A percentile compares a stretch with the other conserved stretches of the same genome.
Evolutionary conservation across 305 asterid species (phyloP).

Genomic region (Fraxinus sp.): DNA sequence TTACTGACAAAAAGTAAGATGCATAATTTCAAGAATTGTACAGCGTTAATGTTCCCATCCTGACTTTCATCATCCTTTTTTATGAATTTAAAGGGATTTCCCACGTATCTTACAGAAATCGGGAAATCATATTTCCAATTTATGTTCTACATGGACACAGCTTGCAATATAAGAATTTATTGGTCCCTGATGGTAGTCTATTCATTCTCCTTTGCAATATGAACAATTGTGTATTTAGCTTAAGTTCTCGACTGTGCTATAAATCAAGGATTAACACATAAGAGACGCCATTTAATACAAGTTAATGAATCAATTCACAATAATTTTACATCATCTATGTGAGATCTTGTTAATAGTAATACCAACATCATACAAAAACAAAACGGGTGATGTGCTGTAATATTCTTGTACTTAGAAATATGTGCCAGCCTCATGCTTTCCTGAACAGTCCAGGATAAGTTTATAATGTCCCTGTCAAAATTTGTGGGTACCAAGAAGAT

Average conservation of each 20-base stretch:
- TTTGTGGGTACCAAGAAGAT: slow-evolving; percentile 34
- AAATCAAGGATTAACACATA: background rate
- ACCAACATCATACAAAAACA: slow-evolving; percentile 19
- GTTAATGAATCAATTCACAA: background rate
- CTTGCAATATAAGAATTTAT: background rate
- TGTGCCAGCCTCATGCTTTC: slow-evolving; percentile 32
- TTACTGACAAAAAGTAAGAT: background rate
- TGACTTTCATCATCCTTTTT: background rate
- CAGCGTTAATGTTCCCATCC: background rate
- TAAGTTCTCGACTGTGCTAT: background rate
- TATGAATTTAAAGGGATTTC: background rate
- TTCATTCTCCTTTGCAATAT: background rate
- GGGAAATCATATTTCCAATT: background rate
- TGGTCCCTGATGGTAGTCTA: background rate
- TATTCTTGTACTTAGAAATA: slow-evolving; percentile 28
- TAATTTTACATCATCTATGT: background rate
- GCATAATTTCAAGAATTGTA: background rate
- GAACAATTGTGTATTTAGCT: background rate
- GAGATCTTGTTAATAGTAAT: background rate
- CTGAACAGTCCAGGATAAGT: slow-evolving; percentile 40
- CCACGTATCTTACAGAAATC: background rate
- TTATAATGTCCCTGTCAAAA: slow-evolving; percentile 34
- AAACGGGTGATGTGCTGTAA: background rate
- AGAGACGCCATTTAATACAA: background rate
- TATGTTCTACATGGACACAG: background rate